Percentiles rank a stretch among this genome's conserved stretches.
These are phyloP conservation scores for Penicillium sp. DNA, from an alignment of 2,329 filamentous ascomycete genomes.

Conservation along the genomic window DNA sequence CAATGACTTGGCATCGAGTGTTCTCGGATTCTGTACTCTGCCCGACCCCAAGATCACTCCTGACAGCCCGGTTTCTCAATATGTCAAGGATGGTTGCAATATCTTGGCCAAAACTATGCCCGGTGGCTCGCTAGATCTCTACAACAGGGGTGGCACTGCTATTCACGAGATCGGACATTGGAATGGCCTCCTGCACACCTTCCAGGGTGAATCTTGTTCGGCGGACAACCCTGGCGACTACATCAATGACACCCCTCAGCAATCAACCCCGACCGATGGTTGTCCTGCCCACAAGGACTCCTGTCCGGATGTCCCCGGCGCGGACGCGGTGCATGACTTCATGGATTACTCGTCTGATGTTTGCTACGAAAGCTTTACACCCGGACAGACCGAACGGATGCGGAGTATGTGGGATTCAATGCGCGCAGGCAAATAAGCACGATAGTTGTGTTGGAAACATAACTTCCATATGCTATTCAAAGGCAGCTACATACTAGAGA, in stretches of 20 bases:
- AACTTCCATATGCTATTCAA: too few relatives aligned
- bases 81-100: slow-evolving; percentile 59
- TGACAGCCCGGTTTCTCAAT: slow-evolving; percentile 40
- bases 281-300: slow-evolving; percentile 56
- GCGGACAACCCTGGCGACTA: slow-evolving; percentile 42
- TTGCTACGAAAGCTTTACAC: slow-evolving; percentile 57
- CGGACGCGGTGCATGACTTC: slow-evolving; percentile 60
- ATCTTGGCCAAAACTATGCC: slow-evolving; percentile 61
- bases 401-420: slow-evolving; percentile 53
- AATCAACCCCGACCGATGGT: slow-evolving; percentile 60
- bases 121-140: slow-evolving; percentile 51
- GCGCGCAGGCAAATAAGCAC: slow-evolving; percentile 36
- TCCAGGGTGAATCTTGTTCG: slow-evolving; percentile 43
- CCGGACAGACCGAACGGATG: slow-evolving; percentile 54
- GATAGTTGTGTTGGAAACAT: not conserved
- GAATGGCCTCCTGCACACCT: slow-evolving; percentile 50
- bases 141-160: slow-evolving; percentile 49
- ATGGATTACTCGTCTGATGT: slow-evolving; percentile 62
- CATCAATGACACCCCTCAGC: slow-evolving; percentile 48
- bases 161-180: slow-evolving; percentile 53
- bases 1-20: slow-evolving; percentile 27
- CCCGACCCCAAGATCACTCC: slow-evolving; percentile 44
- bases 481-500: not conserved
- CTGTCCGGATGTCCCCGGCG: slow-evolving; percentile 49
- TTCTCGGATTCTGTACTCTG: slow-evolving; percentile 59